Evolutionary conservation across 176 grass and related monocot genomes (phyloP).

Genomic region (Musa schizocarpa): DNA sequence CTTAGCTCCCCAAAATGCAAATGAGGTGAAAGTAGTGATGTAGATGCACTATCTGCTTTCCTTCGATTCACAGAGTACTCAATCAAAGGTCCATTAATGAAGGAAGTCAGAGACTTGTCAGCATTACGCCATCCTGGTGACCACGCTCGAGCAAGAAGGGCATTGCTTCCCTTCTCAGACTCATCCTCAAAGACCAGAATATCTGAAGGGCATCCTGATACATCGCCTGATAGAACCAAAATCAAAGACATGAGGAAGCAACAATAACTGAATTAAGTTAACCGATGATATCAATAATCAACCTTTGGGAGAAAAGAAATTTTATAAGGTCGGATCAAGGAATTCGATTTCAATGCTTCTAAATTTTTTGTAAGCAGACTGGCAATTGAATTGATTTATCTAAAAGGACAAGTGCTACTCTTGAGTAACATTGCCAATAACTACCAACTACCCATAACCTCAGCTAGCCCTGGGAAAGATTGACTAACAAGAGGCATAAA

Average conservation of each 20-base stretch:
- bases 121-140: slow-evolving; percentile 91
- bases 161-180: slow-evolving; percentile 81
- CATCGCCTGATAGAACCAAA: slow-evolving; percentile 34
- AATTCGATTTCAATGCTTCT: not conserved
- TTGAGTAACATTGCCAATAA: too few species aligned
- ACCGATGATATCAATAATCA: not conserved
- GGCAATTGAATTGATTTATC: not conserved
- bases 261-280: not conserved
- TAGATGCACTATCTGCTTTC: slow-evolving; percentile 79
- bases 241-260: not conserved
- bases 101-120: slow-evolving; percentile 46
- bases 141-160: slow-evolving; percentile 89
- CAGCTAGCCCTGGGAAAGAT: too few species aligned
- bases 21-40: slow-evolving; percentile 79
- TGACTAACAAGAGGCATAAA: not conserved
- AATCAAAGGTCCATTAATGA: slow-evolving; percentile 66
- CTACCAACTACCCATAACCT: too few species aligned
- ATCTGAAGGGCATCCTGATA: slow-evolving; percentile 62
- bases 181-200: slow-evolving; percentile 72
- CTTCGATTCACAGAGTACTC: slow-evolving; percentile 78
- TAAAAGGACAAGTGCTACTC: not conserved
- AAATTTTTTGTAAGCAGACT: not conserved
- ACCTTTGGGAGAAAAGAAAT: too few species aligned
- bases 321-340: not conserved
- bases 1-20: slow-evolving; percentile 92